Evolutionary conservation across 2,329 filamentous ascomycete genomes (phyloP), one percentile per base, ranked within the genome.

Genomic region (Metarhizium album): DNA sequence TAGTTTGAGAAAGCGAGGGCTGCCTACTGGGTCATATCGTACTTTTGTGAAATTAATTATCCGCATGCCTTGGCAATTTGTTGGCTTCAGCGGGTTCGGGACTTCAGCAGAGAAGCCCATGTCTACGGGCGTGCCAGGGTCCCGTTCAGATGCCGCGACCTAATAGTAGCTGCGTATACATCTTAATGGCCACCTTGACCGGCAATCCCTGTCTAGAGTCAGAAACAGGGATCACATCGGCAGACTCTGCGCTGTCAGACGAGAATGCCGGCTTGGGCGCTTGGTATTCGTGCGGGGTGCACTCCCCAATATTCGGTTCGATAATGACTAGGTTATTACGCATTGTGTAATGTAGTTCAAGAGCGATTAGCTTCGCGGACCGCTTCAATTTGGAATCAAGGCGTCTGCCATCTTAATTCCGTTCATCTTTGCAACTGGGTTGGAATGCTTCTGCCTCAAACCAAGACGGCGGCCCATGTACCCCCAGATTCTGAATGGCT

Each of bases 391-490:
- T n/a, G 38, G 16, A 42, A 42, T 18, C 38, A 42, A 18, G 38
- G 16, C 8, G 16, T 18, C 38, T 42, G 38, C 18, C 9, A 22
- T 18, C 11, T 23, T 16, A 7, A 14, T 43, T 24, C 22, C 22
- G 20, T 24, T 14, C 24, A 24, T 22, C 38, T 42, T 18, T 11
- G 38, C 22, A 18, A 14, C 16, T 23, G 40, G 16, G 14, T 6
- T 18, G 9, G n/a, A 42, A n/a, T 22, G 18, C 35, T 45, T 22
- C 52, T 64, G 1, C 62, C 76, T 58, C 72, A 77, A 14, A 83
- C 73, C 1, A 83, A 62, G 6, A 83, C 64, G 0, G 78, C 79
- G 29, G 83, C 72, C 16, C 78, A 72, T 5, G 74, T 66, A 56
- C 52, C 80, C 73, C 56, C 79, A 73, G 55, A 57, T 80, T 63